A percentile compares a stretch with the other conserved stretches of the same genome.
Conservation (phyloP, 495 filamentous ascomycete genomes). For the Xanthoparmelia taractica region DNA sequence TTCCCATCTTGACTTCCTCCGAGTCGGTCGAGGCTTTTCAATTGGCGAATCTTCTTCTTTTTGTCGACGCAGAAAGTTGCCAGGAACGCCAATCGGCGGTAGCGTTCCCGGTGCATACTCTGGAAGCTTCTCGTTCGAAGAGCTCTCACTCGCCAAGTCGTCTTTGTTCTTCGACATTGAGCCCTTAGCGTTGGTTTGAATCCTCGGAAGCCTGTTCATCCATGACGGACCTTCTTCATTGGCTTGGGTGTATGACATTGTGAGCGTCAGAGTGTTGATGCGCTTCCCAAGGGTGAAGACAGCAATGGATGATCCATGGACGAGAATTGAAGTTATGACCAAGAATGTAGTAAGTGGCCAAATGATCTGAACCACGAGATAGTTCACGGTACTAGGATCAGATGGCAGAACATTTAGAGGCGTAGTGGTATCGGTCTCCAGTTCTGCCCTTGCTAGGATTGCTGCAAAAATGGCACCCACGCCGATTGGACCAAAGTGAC, state of each 20-base stretch:
- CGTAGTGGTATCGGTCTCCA: conserved; percentile 65
- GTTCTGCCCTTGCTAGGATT: conserved; percentile 80
- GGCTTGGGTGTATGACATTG: conserved; percentile 87
- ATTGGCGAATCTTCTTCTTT: conserved; percentile 63
- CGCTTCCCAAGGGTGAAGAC: conserved; percentile 97
- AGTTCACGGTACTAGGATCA: conserved; percentile 56
- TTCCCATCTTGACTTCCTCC: conserved; percentile 63
- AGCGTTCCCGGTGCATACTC: conserved; percentile 71
- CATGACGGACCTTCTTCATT: conserved; percentile 85
- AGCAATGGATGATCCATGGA: conserved; percentile 95
- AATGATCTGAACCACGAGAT: conserved; percentile 68
- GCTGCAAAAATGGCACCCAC: conserved; percentile 95
- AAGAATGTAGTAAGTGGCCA: conserved; percentile 97
- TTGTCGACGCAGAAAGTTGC: conserved; percentile 74
- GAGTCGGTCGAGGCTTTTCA: conserved; percentile 52
- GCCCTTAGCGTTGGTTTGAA: conserved; percentile 68
- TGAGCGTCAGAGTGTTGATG: conserved; percentile 93
- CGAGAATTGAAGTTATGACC: conserved; percentile 87
- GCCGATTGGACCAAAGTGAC: conserved; percentile 97
- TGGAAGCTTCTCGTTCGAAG: conserved; percentile 53
- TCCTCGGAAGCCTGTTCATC: conserved; percentile 90
- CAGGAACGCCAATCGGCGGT: conserved; percentile 66
- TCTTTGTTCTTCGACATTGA: conserved; percentile 74
- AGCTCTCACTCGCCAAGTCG: conserved; percentile 45
- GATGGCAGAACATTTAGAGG: conserved; percentile 51